Evolutionary conservation across 1,284 basidiomycete species (phyloP), one percentile per base, ranked within the genome.

Genomic region (Ustilago vetiveriae): DNA sequence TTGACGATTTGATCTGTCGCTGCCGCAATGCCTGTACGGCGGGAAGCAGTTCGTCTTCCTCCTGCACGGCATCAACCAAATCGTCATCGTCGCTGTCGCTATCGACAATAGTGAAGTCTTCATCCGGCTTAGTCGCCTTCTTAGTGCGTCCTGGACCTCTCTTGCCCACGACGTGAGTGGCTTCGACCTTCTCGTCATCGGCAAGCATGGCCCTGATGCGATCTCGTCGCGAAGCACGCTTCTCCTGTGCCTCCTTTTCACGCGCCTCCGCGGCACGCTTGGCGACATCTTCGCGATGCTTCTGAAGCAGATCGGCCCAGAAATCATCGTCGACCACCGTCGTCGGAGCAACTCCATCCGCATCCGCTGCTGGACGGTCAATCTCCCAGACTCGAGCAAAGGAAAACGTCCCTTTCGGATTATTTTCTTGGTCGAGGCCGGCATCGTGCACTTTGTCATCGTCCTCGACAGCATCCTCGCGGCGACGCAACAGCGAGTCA

Each of bases 311-410:
- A 17, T 76, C 66, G 32, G 63, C 70, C 82, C 82, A 82, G 46
- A 75, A 72, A 43, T 72, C 68, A 21, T 70, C 54, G 21, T 76
- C 72, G n/a, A 68, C 68, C 11, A 79, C 65, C 16, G 81, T 58
- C 9, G 73, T 58, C 22, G 57, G 69, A 66, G 77, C 78, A 32
- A 69, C 46, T 11, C 46, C 63, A 2, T 41, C 23, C 2, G 57
- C 52, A 7, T 38, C 46, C 7, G 36, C 43, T 9, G 63, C 47
- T 37, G 46, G 19, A 24, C 71, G 55, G 16, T 72, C 66, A 22
- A 70, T 56, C 30, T 78, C 74, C 82, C 82, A 83, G 7, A 83
- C 74, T 44, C 78, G 67, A 2, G 82, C 82, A 19, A 76, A 81
- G 3, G 81, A 72, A 49, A 83, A 82, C 0, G 38, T 57, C 24